Conservation (phyloP, 2,329 filamentous ascomycete species). For the Talaromyces sp. region DNA sequence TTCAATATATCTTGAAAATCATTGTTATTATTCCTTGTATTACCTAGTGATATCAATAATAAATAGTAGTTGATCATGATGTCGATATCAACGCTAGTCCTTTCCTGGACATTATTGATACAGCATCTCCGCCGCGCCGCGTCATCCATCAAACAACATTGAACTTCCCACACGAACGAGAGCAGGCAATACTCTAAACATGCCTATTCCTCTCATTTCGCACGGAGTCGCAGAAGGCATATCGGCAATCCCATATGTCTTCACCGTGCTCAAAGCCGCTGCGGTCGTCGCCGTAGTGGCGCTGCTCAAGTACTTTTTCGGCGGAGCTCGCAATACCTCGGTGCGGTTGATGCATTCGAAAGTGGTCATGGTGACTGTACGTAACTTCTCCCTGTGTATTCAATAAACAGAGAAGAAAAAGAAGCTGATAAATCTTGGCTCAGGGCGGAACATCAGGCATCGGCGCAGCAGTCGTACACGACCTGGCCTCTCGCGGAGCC, state of each 20-base stretch:
- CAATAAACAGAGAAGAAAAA: background rate
- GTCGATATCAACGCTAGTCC: background rate
- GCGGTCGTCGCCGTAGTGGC: conserved; percentile 49
- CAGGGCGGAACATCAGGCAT: conserved; percentile 88
- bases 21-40: no score
- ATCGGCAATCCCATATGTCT: conserved; percentile 48
- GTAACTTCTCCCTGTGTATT: conserved; percentile 9
- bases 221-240: conserved; percentile 51
- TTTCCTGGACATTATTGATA: background rate
- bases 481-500: conserved; percentile 74
- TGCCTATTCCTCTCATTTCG: conserved; percentile 57
- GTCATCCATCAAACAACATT: background rate
- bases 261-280: conserved; percentile 47
- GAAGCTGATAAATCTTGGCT: background rate
- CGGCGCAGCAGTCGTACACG: conserved; percentile 67
- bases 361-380: conserved; percentile 83
- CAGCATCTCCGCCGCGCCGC: background rate
- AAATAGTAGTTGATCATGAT: no score
- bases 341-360: conserved; percentile 89
- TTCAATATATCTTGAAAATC: background rate
- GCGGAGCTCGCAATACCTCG: conserved; percentile 65
- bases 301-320: conserved; percentile 67
- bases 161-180: background rate
- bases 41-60: no score
- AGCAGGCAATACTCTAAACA: conserved; percentile 21